A percentile compares a stretch with the other conserved stretches of the same genome.
phyloP scores from a whole-genome alignment of 768 basidiomycete species.

The Trametes cinnabarina region DNA sequence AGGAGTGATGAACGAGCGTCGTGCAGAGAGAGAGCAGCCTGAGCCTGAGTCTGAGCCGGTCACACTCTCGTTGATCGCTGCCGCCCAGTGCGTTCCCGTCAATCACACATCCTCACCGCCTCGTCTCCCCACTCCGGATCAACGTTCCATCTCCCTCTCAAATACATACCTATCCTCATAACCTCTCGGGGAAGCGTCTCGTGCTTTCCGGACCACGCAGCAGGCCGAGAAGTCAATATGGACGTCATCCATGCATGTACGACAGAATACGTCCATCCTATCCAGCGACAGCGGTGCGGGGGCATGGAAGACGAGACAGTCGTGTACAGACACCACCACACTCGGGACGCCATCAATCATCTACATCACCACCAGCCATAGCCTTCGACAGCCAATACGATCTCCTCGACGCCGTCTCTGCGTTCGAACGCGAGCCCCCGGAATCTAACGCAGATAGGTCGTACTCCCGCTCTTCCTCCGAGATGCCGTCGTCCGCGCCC shows the following conservation, averaged over 20 bases:
- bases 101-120: constrained; percentile 17
- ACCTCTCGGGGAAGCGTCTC: neutral
- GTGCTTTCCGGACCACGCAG: too few relatives aligned
- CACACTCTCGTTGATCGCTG: constrained; percentile 14
- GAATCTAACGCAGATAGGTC: constrained; percentile 16
- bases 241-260: neutral
- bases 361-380: constrained; percentile 34
- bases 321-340: neutral
- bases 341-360: constrained; percentile 14
- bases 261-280: constrained; percentile 3
- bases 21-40: constrained; percentile 3
- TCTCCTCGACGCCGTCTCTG: constrained; percentile 38
- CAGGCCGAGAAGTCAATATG: neutral
- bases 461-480: constrained; percentile 31
- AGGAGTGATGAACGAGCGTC: constrained; percentile 18
- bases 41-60: neutral
- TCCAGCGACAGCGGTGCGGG: neutral
- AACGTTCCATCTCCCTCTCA: neutral
- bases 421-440: constrained; percentile 22
- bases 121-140: neutral
- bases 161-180: neutral
- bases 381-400: constrained; percentile 60
- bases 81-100: constrained; percentile 9
- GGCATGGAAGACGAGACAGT: neutral
- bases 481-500: constrained; percentile 27